phyloP scores from a whole-genome alignment of 768 basidiomycete species.

The Amanita inopinata region DNA sequence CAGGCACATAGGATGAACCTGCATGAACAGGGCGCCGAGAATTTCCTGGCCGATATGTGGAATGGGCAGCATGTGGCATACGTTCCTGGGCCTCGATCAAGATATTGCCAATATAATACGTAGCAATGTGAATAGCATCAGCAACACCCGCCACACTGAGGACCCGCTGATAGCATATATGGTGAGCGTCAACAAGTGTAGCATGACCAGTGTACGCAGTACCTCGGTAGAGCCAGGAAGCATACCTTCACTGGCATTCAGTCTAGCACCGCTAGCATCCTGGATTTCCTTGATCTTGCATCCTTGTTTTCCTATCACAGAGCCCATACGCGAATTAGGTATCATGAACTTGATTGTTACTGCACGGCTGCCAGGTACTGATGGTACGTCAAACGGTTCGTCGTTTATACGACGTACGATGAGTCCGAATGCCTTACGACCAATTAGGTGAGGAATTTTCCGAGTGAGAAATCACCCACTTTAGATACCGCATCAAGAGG shows the following conservation, averaged over 20 bases:
- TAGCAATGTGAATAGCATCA: slow-evolving; percentile 98
- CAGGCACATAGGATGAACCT: slow-evolving; percentile 66
- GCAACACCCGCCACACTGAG: slow-evolving; percentile 97
- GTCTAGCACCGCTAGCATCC: slow-evolving; percentile 90
- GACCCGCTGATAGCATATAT: slow-evolving; percentile 58
- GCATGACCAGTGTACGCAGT: slow-evolving; percentile 15
- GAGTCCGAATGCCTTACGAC: slow-evolving; percentile 83
- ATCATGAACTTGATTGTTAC: slow-evolving; percentile 99
- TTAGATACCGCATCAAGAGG: slow-evolving; percentile 98
- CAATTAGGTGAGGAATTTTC: slow-evolving; percentile 2
- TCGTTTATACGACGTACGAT: slow-evolving; percentile 99
- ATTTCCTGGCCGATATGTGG: slow-evolving; percentile 50
- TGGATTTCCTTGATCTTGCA: slow-evolving; percentile 99
- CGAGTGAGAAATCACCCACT: slow-evolving; percentile 30
- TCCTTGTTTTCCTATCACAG: slow-evolving; percentile 95
- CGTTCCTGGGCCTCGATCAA: slow-evolving; percentile 88
- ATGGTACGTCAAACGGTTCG: slow-evolving; percentile 96
- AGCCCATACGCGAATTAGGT: slow-evolving; percentile 98
- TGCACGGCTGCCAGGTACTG: slow-evolving; percentile 94
- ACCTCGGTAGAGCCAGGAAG: slow-evolving; percentile 99
- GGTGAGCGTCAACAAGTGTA: slow-evolving; percentile 10
- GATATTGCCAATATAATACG: slow-evolving; percentile 98
- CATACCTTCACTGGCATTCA: slow-evolving; percentile 98
- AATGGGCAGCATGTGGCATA: slow-evolving; percentile 58
- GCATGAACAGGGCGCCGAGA: slow-evolving; percentile 43